These are phyloP conservation scores for Grigorovia jiainica DNA, from an alignment of 805 yeast species.

Conservation along the genomic window DNA sequence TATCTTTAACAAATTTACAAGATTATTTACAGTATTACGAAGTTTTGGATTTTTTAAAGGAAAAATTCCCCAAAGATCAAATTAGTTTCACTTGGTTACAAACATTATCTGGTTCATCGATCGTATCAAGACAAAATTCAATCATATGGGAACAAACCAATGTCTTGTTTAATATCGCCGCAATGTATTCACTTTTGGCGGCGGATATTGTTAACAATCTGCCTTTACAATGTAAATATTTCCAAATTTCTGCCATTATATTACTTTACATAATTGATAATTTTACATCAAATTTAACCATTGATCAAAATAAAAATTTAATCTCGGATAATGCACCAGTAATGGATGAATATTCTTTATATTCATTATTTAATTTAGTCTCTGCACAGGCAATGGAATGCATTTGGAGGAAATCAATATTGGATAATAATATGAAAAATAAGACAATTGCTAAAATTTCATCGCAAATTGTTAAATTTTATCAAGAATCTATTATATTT, in stretches of 20 bases:
- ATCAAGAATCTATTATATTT: conserved; percentile 36
- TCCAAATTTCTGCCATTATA: conserved; percentile 66
- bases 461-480: conserved; percentile 49
- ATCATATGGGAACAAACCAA: conserved; percentile 53
- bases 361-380: conserved; percentile 43
- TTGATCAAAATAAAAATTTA: conserved; percentile 7
- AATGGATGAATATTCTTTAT: conserved; percentile 41
- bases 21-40: conserved; percentile 38
- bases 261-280: conserved; percentile 33
- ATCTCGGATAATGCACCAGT: conserved; percentile 5
- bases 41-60: conserved; percentile 34
- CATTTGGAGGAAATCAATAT: conserved; percentile 64
- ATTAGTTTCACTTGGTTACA: conserved; percentile 66
- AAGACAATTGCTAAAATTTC: conserved; percentile 57
- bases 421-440: conserved; percentile 34
- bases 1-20: conserved; percentile 30
- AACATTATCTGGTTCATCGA: conserved; percentile 47
- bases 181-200: conserved; percentile 52
- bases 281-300: conserved; percentile 3
- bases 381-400: conserved; percentile 84
- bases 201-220: conserved; percentile 36
- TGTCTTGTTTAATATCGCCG: conserved; percentile 59
- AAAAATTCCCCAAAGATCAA: conserved; percentile 57
- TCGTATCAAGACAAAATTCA: conserved; percentile 41
- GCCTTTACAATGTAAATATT: conserved; percentile 37